These are phyloP conservation scores for Calonectria leucothoes DNA, from an alignment of 2,329 filamentous ascomycete species.

Conservation along the genomic window DNA sequence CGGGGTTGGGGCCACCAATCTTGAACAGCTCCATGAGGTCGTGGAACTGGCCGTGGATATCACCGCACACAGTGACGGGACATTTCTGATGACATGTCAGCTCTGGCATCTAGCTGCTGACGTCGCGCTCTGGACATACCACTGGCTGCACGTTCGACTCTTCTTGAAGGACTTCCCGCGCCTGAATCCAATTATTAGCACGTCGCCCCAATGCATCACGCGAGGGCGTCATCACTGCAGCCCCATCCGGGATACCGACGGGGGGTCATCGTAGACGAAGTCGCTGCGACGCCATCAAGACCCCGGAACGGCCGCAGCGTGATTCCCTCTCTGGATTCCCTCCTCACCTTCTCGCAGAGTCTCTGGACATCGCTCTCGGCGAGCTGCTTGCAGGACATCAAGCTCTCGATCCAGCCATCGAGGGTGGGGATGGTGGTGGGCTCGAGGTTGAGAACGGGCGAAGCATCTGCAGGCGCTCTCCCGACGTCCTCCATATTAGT, in stretches of 20 bases:
- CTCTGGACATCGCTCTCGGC: slow-evolving; percentile 94
- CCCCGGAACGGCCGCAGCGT: slow-evolving; percentile 3
- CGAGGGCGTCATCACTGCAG: slow-evolving; percentile 37
- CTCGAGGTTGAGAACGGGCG: slow-evolving; percentile 75
- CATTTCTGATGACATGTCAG: slow-evolving; percentile 78
- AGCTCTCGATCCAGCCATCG: slow-evolving; percentile 97
- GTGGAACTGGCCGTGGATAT: slow-evolving; percentile 99
- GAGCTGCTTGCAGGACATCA: slow-evolving; percentile 99
- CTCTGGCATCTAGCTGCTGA: slow-evolving; percentile 28
- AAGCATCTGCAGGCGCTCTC: slow-evolving; percentile 83
- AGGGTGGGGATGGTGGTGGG: slow-evolving; percentile 91
- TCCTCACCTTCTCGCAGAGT: slow-evolving; percentile 91
- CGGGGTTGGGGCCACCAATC: slow-evolving; percentile 96
- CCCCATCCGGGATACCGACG: slow-evolving; percentile 24
- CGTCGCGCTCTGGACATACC: slow-evolving; percentile 66
- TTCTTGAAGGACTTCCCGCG: slow-evolving; percentile 94
- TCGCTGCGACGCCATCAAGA: background rate
- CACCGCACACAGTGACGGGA: slow-evolving; percentile 97
- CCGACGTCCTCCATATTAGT: slow-evolving; percentile 99
- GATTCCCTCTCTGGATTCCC: background rate
- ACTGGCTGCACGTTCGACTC: slow-evolving; percentile 99
- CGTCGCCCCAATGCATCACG: slow-evolving; percentile 41
- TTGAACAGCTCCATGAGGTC: slow-evolving; percentile 99
- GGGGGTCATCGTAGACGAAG: slow-evolving; percentile 4
- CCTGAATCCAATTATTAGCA: slow-evolving; percentile 65